phyloP scores from a whole-genome alignment of 139 green algal genomes.

The Nannochloris sp. region DNA sequence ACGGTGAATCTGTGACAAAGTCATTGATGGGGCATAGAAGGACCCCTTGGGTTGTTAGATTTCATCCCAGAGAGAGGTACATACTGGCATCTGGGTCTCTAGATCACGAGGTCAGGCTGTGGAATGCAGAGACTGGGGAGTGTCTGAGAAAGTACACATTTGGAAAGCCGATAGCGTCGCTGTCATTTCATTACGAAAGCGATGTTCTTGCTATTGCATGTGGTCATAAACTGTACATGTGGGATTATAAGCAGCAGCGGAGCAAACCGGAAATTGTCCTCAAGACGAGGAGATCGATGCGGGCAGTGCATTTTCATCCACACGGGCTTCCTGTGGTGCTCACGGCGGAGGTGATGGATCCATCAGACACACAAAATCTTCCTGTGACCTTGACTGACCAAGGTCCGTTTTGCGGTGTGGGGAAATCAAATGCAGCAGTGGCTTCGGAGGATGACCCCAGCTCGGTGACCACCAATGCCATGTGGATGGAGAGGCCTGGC shows the following conservation, averaged over 20 bases:
- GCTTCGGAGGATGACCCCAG: no score
- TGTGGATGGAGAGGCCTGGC: background rate
- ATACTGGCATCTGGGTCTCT: constrained; percentile 76
- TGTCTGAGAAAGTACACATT: constrained; percentile 62
- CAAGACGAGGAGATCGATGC: constrained; percentile 68
- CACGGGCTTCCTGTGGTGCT: constrained; percentile 62
- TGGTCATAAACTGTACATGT: constrained; percentile 64
- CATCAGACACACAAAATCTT: constrained; percentile 19
- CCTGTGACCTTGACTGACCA: constrained; percentile 19
- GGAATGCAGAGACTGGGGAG: constrained; percentile 56
- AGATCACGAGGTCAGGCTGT: constrained; percentile 75
- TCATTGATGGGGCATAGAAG: constrained; percentile 63
- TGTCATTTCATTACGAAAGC: constrained; percentile 66
- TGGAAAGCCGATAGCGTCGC: constrained; percentile 73
- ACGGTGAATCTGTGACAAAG: constrained; percentile 41
- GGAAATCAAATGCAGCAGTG: no score
- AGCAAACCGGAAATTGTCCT: constrained; percentile 32
- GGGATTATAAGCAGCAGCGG: constrained; percentile 43
- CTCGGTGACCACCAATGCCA: background rate
- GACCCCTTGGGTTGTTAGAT: constrained; percentile 88
- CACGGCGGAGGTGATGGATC: constrained; percentile 71
- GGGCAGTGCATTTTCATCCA: constrained; percentile 86
- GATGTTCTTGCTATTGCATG: constrained; percentile 69
- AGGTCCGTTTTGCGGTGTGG: background rate
- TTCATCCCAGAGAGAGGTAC: constrained; percentile 55